Evolutionary conservation across 2,329 filamentous ascomycete species (phyloP), one percentile per base, ranked within the genome.

Genomic region (Pseudogymnoascus sp.): DNA sequence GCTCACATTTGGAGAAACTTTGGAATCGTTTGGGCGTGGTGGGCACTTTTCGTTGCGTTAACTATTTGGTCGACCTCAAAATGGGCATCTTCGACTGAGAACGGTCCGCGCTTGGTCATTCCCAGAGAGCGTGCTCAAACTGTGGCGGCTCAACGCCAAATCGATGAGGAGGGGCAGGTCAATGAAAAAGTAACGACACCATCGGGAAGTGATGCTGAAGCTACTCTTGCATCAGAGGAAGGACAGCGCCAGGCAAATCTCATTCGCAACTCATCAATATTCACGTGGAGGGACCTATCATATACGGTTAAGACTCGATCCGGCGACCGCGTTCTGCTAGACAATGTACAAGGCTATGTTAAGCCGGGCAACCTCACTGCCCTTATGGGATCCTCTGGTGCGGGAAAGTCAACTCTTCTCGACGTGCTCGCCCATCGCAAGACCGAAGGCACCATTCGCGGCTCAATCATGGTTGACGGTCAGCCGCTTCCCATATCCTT

Each of bases 401-500:
- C 92, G 16, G 92, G 92, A 65, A 96, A 96, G 76, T 96, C 92
- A 0, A 96, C 92, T 0, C 83, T 96, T 23, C 79, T 96, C 37
- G 90, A 96, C 75, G 90, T 90, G 39, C 80, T 96, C 68, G 92
- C 92, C 57, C 90, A 90, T 65, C 88, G 92, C 73, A 89, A 90
- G 74, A 92, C 90, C 0, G 93, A 93, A 85, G 93, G 93, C 76
- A 89, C 96, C 13, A 91, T 96, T 62, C 85, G 84, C 5, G 93
- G 93, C 61, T 89, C 93, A 68, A 93, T 96, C 86, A 76, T 84
- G 10, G 83, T 87, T 8, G 82, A 86, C 64, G 84, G 84, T 21
- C 82, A 80, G 23, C 88, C 85, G 21, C 85, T 90, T 34, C 90
- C 95, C 68, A 81, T 83, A 48, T 92, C 89, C 0, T 96, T 96